Evolutionary conservation across 2,329 filamentous ascomycete species (phyloP).

Genomic region (Pezicula neosporulosa): DNA sequence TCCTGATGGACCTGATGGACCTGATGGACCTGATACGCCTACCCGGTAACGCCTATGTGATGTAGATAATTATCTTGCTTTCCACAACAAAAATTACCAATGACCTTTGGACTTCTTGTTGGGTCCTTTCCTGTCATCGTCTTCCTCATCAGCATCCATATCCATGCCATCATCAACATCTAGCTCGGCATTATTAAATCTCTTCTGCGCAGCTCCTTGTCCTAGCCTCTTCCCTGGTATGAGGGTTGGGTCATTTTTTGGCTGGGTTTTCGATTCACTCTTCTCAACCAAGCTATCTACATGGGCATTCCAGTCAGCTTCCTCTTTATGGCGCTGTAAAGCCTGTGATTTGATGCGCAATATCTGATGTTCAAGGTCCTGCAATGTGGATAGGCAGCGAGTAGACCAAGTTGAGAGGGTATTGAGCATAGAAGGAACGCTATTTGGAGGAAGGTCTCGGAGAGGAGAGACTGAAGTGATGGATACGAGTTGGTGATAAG

Average conservation of each 20-base stretch:
- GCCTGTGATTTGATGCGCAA: slow-evolving; percentile 59
- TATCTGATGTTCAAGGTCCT: slow-evolving; percentile 74
- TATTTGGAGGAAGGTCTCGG: slow-evolving; percentile 76
- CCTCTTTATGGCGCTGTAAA: slow-evolving; percentile 42
- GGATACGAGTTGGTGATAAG: slow-evolving; percentile 68
- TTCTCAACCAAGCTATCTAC: slow-evolving; percentile 22
- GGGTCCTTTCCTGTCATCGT: slow-evolving; percentile 46
- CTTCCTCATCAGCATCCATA: slow-evolving; percentile 51
- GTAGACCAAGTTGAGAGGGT: slow-evolving; percentile 71
- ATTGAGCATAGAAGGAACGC: slow-evolving; percentile 64
- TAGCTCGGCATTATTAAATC: slow-evolving; percentile 39
- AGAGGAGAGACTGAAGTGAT: slow-evolving; percentile 80
- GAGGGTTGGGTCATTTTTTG: too few species aligned
- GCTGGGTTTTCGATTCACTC: slow-evolving; percentile 5
- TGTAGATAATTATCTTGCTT: background rate
- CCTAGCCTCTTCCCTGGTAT: slow-evolving; percentile 15
- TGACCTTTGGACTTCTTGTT: slow-evolving; percentile 49
- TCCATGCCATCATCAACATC: slow-evolving; percentile 49
- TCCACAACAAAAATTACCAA: slow-evolving; percentile 1
- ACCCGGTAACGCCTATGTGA: background rate
- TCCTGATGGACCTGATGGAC: slow-evolving; percentile 4
- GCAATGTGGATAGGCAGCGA: slow-evolving; percentile 73
- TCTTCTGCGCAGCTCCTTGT: slow-evolving; percentile 15
- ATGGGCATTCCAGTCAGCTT: slow-evolving; percentile 25
- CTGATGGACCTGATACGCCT: slow-evolving; percentile 2